phyloP scores from a whole-genome alignment of 441 rosid genomes.

The Arabidopsis hybrid region DNA sequence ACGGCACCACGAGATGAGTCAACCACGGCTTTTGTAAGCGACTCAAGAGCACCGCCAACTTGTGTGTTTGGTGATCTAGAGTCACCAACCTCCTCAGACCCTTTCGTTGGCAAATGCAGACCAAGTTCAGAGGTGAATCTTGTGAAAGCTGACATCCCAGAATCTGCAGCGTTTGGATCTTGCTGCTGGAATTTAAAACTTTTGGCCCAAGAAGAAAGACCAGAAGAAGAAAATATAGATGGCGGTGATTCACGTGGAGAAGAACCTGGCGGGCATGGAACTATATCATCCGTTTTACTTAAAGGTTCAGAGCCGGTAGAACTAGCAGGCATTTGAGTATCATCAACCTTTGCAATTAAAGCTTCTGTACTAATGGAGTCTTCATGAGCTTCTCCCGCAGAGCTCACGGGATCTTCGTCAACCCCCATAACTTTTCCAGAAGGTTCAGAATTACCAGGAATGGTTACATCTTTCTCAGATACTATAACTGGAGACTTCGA shows the following conservation, averaged over 20 bases:
- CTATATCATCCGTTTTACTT: conserved; percentile 34
- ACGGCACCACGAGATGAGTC: conserved; percentile 77
- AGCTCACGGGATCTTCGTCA: conserved; percentile 28
- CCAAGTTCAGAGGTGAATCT: conserved; percentile 73
- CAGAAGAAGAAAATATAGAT: conserved; percentile 50
- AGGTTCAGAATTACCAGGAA: conserved; percentile 18
- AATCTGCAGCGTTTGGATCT: conserved; percentile 45
- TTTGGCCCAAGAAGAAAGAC: conserved; percentile 57
- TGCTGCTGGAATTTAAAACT: conserved; percentile 58
- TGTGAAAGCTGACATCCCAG: conserved; percentile 61
- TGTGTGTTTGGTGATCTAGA: conserved; percentile 45
- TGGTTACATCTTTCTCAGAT: conserved; percentile 22
- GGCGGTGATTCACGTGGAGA: conserved; percentile 41
- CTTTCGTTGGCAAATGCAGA: conserved; percentile 50
- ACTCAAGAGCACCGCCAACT: conserved; percentile 61
- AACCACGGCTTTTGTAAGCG: conserved; percentile 72
- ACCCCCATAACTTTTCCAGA: background rate
- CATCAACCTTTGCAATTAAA: conserved; percentile 30
- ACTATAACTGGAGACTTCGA: conserved; percentile 45
- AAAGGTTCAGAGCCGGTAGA: conserved; percentile 30
- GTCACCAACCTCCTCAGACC: conserved; percentile 42
- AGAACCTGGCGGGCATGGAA: conserved; percentile 42
- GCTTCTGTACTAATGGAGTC: conserved; percentile 28
- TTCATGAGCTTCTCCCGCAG: conserved; percentile 30
- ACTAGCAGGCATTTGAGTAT: conserved; percentile 15